Conservation (phyloP, 2,329 filamentous ascomycete species). For the Penicillium rolfsii region DNA sequence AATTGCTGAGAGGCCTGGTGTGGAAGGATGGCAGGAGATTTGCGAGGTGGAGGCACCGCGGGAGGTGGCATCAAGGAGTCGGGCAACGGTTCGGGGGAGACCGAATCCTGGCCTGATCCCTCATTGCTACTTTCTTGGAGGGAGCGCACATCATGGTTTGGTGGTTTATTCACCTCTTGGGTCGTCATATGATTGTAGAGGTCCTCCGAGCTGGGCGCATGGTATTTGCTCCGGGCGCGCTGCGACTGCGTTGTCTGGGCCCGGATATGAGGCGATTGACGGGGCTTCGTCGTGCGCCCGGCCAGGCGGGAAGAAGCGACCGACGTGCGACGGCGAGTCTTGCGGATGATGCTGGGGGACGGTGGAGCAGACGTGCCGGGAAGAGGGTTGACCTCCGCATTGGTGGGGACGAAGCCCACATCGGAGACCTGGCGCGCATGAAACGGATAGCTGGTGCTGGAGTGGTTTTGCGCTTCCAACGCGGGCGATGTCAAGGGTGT, state of each 20-base stretch:
- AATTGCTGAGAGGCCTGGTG: conserved; percentile 30
- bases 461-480: conserved; percentile 51
- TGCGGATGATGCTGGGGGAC: conserved; percentile 37
- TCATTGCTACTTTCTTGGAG: conserved; percentile 47
- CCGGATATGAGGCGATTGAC: conserved; percentile 51
- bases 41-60: conserved; percentile 48
- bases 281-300: conserved; percentile 40
- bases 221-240: conserved; percentile 38
- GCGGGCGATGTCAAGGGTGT: conserved; percentile 56
- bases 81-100: conserved; percentile 55
- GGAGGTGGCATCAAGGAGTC: conserved; percentile 56
- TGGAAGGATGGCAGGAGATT: conserved; percentile 45
- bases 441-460: conserved; percentile 39
- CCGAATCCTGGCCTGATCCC: conserved; percentile 52
- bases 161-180: conserved; percentile 39
- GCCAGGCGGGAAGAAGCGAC: conserved; percentile 35
- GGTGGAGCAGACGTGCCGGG: conserved; percentile 34
- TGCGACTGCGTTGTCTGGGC: conserved; percentile 36
- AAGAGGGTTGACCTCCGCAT: conserved; percentile 43
- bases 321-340: conserved; percentile 45
- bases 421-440: conserved; percentile 43
- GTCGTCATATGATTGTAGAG: conserved; percentile 42
- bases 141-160: conserved; percentile 34
- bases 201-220: conserved; percentile 40
- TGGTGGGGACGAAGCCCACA: conserved; percentile 48